Percentiles rank a stretch among this genome's conserved stretches.
Conservation (phyloP, 2,329 filamentous ascomycete genomes). For the Fusarium tricinctum region DNA sequence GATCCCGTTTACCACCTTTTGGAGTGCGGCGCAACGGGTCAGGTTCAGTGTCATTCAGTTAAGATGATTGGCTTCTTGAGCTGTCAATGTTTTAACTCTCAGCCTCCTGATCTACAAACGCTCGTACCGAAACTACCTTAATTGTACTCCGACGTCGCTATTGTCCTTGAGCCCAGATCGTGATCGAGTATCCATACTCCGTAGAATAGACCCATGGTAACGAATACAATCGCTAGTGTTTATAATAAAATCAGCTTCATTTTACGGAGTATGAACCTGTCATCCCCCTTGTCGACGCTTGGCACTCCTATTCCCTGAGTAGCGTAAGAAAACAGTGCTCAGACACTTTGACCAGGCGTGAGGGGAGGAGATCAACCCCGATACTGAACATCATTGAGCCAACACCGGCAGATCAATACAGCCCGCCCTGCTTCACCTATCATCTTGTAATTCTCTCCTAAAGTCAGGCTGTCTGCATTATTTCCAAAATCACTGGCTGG, state of each 20-base stretch:
- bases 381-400: not conserved
- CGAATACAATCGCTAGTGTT: not conserved
- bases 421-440: not conserved
- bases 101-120: conserved; percentile 10
- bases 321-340: not conserved
- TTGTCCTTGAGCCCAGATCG: not conserved
- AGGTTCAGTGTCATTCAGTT: conserved; percentile 25
- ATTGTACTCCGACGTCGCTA: not conserved
- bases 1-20: not conserved
- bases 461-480: not conserved
- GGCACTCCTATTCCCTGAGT: conserved; percentile 12
- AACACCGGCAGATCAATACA: not conserved
- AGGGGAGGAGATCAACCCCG: not conserved
- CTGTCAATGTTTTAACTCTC: not conserved
- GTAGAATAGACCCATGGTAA: not conserved
- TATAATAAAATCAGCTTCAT: conserved; percentile 33
- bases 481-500: not conserved
- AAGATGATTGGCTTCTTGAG: conserved; percentile 17
- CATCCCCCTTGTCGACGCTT: conserved; percentile 13
- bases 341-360: not conserved
- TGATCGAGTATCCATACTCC: not conserved
- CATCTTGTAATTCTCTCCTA: not conserved
- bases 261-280: conserved; percentile 22
- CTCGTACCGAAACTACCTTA: not conserved
- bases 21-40: not conserved